These are phyloP conservation scores for Fusarium keratoplasticum DNA, from an alignment of 2,329 filamentous ascomycete genomes.

Conservation along the genomic window DNA sequence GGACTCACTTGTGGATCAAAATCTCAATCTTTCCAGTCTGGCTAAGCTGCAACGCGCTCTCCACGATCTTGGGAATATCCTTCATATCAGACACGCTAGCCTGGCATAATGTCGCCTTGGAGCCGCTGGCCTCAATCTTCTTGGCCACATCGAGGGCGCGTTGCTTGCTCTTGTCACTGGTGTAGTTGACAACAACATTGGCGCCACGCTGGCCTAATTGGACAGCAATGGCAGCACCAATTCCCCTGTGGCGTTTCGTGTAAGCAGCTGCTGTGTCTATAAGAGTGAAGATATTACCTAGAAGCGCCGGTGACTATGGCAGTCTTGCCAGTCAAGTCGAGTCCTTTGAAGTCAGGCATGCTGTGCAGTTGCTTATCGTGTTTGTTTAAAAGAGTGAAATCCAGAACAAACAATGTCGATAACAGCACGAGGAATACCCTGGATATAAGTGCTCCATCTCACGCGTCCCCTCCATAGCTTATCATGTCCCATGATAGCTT, in stretches of 20 bases:
- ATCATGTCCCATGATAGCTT: neutral
- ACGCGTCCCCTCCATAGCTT: neutral
- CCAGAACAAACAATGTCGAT: neutral
- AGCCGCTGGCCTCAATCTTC: constrained; percentile 24
- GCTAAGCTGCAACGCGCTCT: constrained; percentile 32
- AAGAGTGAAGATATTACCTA: constrained; percentile 2
- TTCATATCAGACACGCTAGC: constrained; percentile 30
- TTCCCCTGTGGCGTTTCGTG: constrained; percentile 10
- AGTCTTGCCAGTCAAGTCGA: constrained; percentile 40
- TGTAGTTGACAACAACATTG: constrained; percentile 39
- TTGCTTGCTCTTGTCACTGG: constrained; percentile 22
- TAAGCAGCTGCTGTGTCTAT: neutral
- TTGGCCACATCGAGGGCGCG: constrained; percentile 30
- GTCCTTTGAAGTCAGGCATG: constrained; percentile 30
- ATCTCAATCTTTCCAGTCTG: constrained; percentile 42
- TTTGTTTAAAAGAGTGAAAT: neutral
- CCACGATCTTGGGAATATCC: constrained; percentile 33
- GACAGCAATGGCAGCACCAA: constrained; percentile 33
- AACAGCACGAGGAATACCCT: neutral
- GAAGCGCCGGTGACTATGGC: constrained; percentile 42
- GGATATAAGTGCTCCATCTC: neutral
- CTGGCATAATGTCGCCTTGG: constrained; percentile 24
- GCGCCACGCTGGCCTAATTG: constrained; percentile 30
- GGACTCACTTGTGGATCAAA: constrained; percentile 39
- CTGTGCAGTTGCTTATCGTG: no score